Conservation (phyloP, 2,329 filamentous ascomycete species). For the Chaetomium olivaceum region DNA sequence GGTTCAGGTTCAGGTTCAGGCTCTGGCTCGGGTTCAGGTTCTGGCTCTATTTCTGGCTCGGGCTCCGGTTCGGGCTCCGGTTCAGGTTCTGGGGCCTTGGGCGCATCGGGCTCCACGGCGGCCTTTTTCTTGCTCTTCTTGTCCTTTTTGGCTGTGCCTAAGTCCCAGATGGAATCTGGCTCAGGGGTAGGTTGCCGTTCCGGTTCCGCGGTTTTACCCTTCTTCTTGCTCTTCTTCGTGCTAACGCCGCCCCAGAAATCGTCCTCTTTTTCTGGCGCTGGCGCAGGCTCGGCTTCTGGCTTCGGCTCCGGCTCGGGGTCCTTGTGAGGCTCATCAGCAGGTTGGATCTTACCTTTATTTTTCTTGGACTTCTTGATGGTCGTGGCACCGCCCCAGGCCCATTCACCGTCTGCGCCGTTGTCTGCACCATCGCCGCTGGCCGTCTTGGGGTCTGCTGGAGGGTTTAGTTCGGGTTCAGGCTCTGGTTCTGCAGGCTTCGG, state of each 20-base stretch:
- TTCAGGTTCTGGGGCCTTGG: slow-evolving; percentile 3
- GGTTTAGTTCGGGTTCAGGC: slow-evolving; percentile 24
- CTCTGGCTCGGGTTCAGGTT: slow-evolving; percentile 29
- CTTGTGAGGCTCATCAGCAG: slow-evolving; percentile 22
- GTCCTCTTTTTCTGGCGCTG: slow-evolving; percentile 34
- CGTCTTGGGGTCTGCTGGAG: slow-evolving; percentile 9
- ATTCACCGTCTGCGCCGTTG: neutral
- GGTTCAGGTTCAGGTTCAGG: slow-evolving; percentile 38
- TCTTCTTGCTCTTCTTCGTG: slow-evolving; percentile 18
- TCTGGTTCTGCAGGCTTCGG: slow-evolving; percentile 25
- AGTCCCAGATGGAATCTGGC: slow-evolving; percentile 28
- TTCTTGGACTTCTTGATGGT: slow-evolving; percentile 28
- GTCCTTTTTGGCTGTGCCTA: slow-evolving; percentile 26
- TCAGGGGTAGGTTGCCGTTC: slow-evolving; percentile 13
- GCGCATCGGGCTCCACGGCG: slow-evolving; percentile 8
- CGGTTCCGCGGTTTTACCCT: slow-evolving; percentile 16
- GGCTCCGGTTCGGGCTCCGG: slow-evolving; percentile 30
- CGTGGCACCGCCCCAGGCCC: slow-evolving; percentile 10
- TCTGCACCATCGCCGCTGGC: too few relatives aligned
- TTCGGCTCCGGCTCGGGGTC: slow-evolving; percentile 7
- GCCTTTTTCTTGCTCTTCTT: slow-evolving; percentile 29
- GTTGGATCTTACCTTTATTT: slow-evolving; percentile 34
- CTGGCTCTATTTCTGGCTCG: neutral
- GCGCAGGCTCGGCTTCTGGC: slow-evolving; percentile 16
- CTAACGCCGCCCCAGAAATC: slow-evolving; percentile 32